Percentiles rank a stretch among this genome's conserved stretches.
phyloP scores from a whole-genome alignment of 768 basidiomycete genomes.

The Russula sp. region DNA sequence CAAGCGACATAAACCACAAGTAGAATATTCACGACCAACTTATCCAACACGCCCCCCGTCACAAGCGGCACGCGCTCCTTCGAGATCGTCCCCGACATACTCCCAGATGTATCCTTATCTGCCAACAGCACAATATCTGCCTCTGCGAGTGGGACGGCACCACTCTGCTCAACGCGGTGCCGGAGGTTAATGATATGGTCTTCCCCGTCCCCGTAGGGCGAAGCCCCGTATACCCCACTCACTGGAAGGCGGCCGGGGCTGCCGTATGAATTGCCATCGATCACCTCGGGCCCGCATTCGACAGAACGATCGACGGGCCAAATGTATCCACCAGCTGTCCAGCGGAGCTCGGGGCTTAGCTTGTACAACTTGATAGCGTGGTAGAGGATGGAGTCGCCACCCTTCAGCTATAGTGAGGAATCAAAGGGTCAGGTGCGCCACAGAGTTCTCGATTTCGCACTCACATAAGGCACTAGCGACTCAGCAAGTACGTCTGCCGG shows the following conservation, averaged over 20 bases:
- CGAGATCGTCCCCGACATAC: slow-evolving; percentile 47
- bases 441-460: slow-evolving; percentile 33
- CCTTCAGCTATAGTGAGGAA: slow-evolving; percentile 55
- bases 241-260: slow-evolving; percentile 42
- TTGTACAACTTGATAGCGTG: slow-evolving; percentile 77
- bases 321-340: slow-evolving; percentile 79
- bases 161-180: slow-evolving; percentile 59
- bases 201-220: slow-evolving; percentile 39
- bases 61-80: slow-evolving; percentile 71
- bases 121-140: slow-evolving; percentile 60
- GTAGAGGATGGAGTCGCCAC: slow-evolving; percentile 70
- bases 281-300: slow-evolving; percentile 52
- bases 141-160: slow-evolving; percentile 60
- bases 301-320: slow-evolving; percentile 74
- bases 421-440: slow-evolving; percentile 3
- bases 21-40: slow-evolving; percentile 71
- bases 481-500: slow-evolving; percentile 70
- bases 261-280: slow-evolving; percentile 35
- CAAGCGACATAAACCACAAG: slow-evolving; percentile 67
- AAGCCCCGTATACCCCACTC: slow-evolving; percentile 45
- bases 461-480: slow-evolving; percentile 64
- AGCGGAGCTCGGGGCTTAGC: slow-evolving; percentile 68
- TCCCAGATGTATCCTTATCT: slow-evolving; percentile 47
- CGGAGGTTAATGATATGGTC: slow-evolving; percentile 43
- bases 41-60: slow-evolving; percentile 62